Evolutionary conservation across 257 asterid species (phyloP).

Genomic region (Solanum dulcamara): DNA sequence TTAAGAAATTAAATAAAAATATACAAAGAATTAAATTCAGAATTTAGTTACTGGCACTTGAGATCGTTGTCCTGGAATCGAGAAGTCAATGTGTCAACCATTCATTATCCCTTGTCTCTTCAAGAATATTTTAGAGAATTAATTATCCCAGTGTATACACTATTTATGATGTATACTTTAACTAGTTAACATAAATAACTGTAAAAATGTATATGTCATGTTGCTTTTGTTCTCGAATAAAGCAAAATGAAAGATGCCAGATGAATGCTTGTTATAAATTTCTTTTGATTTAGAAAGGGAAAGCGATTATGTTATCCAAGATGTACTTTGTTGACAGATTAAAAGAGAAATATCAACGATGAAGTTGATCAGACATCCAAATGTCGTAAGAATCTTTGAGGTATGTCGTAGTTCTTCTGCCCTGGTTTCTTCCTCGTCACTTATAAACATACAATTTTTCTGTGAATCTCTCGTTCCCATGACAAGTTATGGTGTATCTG

Average conservation of each 20-base stretch:
- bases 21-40: not conserved
- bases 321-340: slow-evolving; percentile 27
- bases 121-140: no score
- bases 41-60: not conserved
- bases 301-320: not conserved
- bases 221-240: not conserved
- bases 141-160: not conserved
- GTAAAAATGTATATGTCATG: not conserved
- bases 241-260: not conserved
- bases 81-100: no score
- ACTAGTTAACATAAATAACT: not conserved
- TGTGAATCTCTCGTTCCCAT: not conserved
- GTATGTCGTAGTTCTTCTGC: slow-evolving; percentile 9
- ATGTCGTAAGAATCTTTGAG: slow-evolving; percentile 61
- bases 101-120: no score
- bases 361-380: slow-evolving; percentile 84
- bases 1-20: not conserved
- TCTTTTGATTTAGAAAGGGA: not conserved
- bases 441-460: not conserved
- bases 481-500: not conserved
- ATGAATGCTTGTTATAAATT: not conserved
- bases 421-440: not conserved
- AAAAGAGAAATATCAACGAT: slow-evolving; percentile 76
- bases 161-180: not conserved
- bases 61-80: not conserved